These are phyloP conservation scores for Yarrowia yakushimensis DNA, from an alignment of 805 yeast genomes.

Conservation along the genomic window DNA sequence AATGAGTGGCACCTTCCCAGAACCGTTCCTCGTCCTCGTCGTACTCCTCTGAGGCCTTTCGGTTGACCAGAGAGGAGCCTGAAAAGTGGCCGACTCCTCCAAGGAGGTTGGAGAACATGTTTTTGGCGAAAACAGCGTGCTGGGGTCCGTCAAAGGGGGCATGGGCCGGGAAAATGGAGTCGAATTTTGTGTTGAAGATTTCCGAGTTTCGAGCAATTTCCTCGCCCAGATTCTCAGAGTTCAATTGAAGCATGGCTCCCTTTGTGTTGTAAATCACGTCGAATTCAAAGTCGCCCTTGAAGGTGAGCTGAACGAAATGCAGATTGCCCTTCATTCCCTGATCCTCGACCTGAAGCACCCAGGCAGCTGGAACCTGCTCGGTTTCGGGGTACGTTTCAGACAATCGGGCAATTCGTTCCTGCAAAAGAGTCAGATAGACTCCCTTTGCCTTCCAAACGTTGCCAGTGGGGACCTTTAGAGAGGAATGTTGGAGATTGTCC, in stretches of 20 bases:
- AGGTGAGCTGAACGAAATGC: conserved; percentile 75
- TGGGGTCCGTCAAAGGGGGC: conserved; percentile 50
- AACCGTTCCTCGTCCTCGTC: conserved; percentile 58
- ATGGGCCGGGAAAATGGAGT: conserved; percentile 47
- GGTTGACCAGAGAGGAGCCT: conserved; percentile 80
- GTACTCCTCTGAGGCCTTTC: conserved; percentile 63
- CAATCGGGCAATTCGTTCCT: conserved; percentile 60
- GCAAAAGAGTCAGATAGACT: conserved; percentile 62
- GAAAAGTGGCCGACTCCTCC: conserved; percentile 90
- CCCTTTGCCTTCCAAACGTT: conserved; percentile 77
- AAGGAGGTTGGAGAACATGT: conserved; percentile 71
- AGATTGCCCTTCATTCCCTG: conserved; percentile 67
- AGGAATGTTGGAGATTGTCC: conserved; percentile 57
- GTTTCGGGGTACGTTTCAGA: conserved; percentile 37
- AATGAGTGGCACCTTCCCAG: conserved; percentile 34
- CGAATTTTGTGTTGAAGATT: conserved; percentile 53
- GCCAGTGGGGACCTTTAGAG: conserved; percentile 67
- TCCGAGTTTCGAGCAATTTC: conserved; percentile 38
- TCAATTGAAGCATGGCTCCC: conserved; percentile 34
- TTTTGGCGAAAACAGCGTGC: conserved; percentile 63
- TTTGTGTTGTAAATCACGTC: conserved; percentile 59
- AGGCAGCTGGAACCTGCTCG: conserved; percentile 43
- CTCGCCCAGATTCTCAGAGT: conserved; percentile 28
- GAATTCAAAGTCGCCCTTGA: conserved; percentile 70
- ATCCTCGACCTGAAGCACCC: conserved; percentile 54